Base-by-base conservation (phyloP, 1,284 basidiomycete species). In the Ganoderma leucocontextum region DNA sequence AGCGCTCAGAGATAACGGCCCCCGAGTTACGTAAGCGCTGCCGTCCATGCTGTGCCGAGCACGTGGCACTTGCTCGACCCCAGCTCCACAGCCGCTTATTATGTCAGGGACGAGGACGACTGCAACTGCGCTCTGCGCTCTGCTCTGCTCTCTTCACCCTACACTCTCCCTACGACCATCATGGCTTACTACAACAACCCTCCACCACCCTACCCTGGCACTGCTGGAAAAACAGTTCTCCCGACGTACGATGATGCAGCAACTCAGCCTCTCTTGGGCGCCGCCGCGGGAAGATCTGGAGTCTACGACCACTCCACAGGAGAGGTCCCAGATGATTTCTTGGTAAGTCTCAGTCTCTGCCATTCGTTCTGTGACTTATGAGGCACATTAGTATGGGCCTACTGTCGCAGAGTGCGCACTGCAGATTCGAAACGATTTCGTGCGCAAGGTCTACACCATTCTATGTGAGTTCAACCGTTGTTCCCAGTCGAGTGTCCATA, bases 321-420 rank as follows among this genome's bases (percentile, higher is more conserved):
- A 59, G 93, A 94, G 75, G 75, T 94, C 66, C 93, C 93, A 2
- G 93, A 95, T 77, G 93, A 95, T 78, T 95, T 95, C 86, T 92
- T 94, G 87, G 92, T 91, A 70, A 47, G 80, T 77, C 13, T 25
- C 22, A 12, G 22, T 57, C 38, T 0, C 33, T 25, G 12, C 33
- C 4, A 19, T 1, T 62, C 65, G 19, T n/a, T 55, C 6, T 64
- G n/a, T 35, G 62, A 41, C 39, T 60, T 17, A 67, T 63, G 61
- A 49, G 36, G 9, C 5, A 12, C 60, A 39, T 60, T 65, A 94
- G 92, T 95, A 95, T 76, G 93, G 93, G 3, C 89, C 91, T 0
- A 88, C 87, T 1, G 93, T 95, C 10, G 86, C 89, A 1, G 93
- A 94, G 68, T 91, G 91, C 70, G 86, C 91, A 10, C 79, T 83